These are phyloP conservation scores for Cryphonectria nitschkei DNA, from an alignment of 2,329 filamentous ascomycete species.

Conservation along the genomic window DNA sequence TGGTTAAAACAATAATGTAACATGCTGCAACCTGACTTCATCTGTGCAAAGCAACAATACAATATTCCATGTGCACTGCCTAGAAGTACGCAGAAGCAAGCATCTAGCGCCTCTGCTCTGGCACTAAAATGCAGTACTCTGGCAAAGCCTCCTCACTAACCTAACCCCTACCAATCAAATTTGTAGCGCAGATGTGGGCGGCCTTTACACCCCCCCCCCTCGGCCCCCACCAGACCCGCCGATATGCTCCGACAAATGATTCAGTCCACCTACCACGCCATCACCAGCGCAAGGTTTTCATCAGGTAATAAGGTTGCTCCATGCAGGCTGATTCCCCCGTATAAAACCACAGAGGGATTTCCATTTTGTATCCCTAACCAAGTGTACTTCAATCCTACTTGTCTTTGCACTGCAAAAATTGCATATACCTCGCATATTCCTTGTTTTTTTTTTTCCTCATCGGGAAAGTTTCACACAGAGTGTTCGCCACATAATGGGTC, in stretches of 20 bases:
- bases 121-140: not conserved
- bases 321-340: not conserved
- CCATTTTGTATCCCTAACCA: not conserved
- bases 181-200: not conserved
- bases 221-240: constrained; percentile 13
- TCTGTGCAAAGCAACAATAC: not conserved
- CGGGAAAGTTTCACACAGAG: not conserved
- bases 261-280: constrained; percentile 21
- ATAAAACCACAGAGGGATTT: not conserved
- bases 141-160: not conserved
- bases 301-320: constrained; percentile 7
- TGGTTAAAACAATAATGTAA: not conserved
- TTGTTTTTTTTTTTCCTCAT: not conserved
- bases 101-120: not conserved
- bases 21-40: not conserved
- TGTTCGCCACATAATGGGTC: constrained; percentile 60
- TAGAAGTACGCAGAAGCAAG: not conserved
- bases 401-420: not conserved
- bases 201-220: not conserved
- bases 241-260: constrained; percentile 10
- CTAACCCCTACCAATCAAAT: constrained; percentile 14
- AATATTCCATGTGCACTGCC: not conserved
- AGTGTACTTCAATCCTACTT: not conserved
- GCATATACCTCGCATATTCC: not conserved
- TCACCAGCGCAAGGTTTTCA: constrained; percentile 21